Percentiles rank a stretch among this genome's conserved stretches.
Conservation (phyloP, 2,329 filamentous ascomycete genomes). For the Catunica adiposa region DNA sequence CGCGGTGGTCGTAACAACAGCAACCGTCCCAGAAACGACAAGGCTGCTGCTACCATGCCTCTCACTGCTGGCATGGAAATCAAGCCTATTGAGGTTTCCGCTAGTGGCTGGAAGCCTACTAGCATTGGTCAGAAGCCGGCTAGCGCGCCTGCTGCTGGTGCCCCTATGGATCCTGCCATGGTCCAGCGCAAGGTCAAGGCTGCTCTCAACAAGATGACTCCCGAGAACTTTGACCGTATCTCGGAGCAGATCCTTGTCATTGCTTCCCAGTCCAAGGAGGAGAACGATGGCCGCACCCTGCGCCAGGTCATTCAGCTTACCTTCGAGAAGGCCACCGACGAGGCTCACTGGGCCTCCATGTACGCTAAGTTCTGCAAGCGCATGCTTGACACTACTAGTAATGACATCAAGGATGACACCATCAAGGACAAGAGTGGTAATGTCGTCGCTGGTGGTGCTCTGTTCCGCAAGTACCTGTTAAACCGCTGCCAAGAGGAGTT, state of each 20-base stretch:
- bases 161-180: constrained; percentile 69
- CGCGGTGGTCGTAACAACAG: constrained; percentile 38
- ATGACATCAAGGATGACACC: constrained; percentile 86
- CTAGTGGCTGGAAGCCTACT: constrained; percentile 78
- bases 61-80: constrained; percentile 70
- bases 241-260: constrained; percentile 85
- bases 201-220: constrained; percentile 98
- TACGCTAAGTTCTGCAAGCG: constrained; percentile 97
- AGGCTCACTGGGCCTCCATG: constrained; percentile 97
- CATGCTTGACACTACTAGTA: constrained; percentile 90
- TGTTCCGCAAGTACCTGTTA: constrained; percentile 97
- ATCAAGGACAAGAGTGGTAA: constrained; percentile 82
- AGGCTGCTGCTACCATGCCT: constrained; percentile 76
- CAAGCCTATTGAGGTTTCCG: constrained; percentile 56
- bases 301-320: constrained; percentile 97
- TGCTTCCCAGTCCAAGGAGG: constrained; percentile 86
- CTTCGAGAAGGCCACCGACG: constrained; percentile 97
- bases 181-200: constrained; percentile 99
- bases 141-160: constrained; percentile 24
- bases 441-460: constrained; percentile 74
- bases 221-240: constrained; percentile 95
- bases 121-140: constrained; percentile 36
- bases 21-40: constrained; percentile 44
- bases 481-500: constrained; percentile 99
- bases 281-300: constrained; percentile 81